Base-by-base conservation (phyloP, 345 rosid genomes). In the Eutrema japonicum region DNA sequence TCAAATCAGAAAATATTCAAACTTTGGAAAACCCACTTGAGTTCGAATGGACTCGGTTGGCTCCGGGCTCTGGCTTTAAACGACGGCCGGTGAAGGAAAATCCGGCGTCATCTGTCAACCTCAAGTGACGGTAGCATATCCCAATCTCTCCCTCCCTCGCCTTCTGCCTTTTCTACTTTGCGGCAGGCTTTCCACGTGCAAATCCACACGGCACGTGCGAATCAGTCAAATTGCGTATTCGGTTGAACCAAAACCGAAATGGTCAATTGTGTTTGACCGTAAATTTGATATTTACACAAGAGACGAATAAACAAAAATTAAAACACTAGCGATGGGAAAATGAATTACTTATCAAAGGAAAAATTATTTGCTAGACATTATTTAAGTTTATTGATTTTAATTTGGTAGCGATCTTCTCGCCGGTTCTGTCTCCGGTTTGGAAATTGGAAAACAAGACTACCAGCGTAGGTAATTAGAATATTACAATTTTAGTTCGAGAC, bases 91-190 rank as follows among this genome's bases (percentile, higher is more conserved):
- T 68, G 74, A 52, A 52, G 70, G 22, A 75, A 46, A 53, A 30
- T 53, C 79, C 79, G 74, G 70, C 74, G 74, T 51, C 70, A 16
- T 68, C 14, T 51, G 56, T 68, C 37, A 75, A 75, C 73, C 73
- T 69, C 69, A 43, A 68, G 74, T 75, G 79, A 75, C 69, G 70
- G 27, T 51, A 75, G 10, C 49, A 45, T 14, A 54, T 54, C 63
- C 4, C 63, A 6, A 27, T 49, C 53, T 66, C 66, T 58, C 26
- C 64, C 50, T 45, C 55, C 41, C 29, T 70, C 49, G 55, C 32
- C 29, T 16, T 33, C 36, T 33, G 36, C 47, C 8, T 41, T 54
- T 29, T 45, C 51, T 57, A 2, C 49, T n/a, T 12, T 43, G 33
- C 3, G 32, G 60, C 43, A 33, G 60, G 57, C 50, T 53, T 48